phyloP scores from a whole-genome alignment of 352 stramenopile genomes.

The Globisporangium alternatum region DNA sequence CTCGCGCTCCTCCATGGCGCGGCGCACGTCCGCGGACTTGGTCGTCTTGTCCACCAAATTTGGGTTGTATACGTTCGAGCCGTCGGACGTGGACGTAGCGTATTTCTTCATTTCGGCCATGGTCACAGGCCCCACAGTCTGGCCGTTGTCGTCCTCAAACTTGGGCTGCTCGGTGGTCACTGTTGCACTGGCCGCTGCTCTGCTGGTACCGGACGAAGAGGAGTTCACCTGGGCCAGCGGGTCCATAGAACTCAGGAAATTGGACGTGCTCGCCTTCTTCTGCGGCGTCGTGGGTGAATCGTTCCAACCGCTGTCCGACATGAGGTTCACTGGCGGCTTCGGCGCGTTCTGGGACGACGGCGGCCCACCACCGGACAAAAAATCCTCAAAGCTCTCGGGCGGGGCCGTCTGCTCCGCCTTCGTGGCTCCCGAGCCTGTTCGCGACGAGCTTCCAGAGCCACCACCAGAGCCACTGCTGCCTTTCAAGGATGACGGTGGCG shows the following conservation, averaged over 20 bases:
- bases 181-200: background rate
- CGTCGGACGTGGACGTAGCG: conserved; percentile 60
- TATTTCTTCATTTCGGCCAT: conserved; percentile 82
- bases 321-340: conserved; percentile 59
- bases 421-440: conserved; percentile 22
- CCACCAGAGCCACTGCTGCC: conserved; percentile 2
- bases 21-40: conserved; percentile 71
- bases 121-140: conserved; percentile 79
- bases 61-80: conserved; percentile 86
- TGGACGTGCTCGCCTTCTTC: conserved; percentile 27
- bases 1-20: conserved; percentile 84
- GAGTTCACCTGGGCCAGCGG: conserved; percentile 38
- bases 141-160: conserved; percentile 76
- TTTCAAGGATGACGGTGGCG: conserved; percentile 11
- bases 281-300: conserved; percentile 31
- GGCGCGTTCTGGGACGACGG: conserved; percentile 10
- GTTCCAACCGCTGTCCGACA: conserved; percentile 58
- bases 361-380: conserved; percentile 50
- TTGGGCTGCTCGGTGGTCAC: conserved; percentile 43
- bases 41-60: conserved; percentile 81
- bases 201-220: conserved; percentile 2
- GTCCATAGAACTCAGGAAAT: conserved; percentile 70
- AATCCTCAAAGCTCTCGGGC: conserved; percentile 64
- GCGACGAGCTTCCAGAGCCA: conserved; percentile 24
- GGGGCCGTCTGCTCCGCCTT: conserved; percentile 25